Evolutionary conservation across 2,329 filamentous ascomycete species (phyloP).

Genomic region (Trichoderma sp.): DNA sequence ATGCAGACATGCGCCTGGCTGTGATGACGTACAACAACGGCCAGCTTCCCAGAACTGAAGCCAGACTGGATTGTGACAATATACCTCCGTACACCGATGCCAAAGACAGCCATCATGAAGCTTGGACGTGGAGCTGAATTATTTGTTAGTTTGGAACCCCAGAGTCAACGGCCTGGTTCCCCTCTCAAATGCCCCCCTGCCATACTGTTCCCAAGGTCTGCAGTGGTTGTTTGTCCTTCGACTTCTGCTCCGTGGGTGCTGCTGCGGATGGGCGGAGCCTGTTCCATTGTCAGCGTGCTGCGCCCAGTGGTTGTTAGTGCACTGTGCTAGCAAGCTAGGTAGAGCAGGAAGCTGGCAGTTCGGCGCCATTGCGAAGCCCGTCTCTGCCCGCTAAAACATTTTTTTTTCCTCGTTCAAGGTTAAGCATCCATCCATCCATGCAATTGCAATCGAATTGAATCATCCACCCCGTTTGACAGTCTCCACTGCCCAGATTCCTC

Average conservation of each 20-base stretch:
- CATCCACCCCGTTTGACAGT: conserved; percentile 7
- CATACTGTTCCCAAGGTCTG: too few species aligned
- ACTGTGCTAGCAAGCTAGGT: too few species aligned
- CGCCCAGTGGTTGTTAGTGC: conserved; percentile 3
- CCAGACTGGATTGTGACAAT: neutral
- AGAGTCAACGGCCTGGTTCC: too few species aligned
- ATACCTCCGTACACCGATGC: too few species aligned
- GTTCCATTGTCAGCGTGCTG: conserved; percentile 14
- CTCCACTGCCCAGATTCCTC: neutral
- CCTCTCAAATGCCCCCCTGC: too few species aligned
- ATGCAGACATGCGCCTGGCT: neutral
- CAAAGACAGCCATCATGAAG: too few species aligned
- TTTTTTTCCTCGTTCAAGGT: neutral
- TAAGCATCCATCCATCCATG: neutral
- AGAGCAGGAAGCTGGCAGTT: too few species aligned
- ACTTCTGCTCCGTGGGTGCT: neutral
- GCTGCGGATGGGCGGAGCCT: conserved; percentile 26
- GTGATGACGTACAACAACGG: too few species aligned
- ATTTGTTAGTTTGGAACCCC: too few species aligned
- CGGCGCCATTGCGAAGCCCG: conserved; percentile 18
- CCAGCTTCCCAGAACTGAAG: neutral
- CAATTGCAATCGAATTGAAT: neutral
- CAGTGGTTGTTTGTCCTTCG: neutral
- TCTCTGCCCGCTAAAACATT: neutral
- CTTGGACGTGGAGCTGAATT: too few species aligned